Base-by-base conservation (phyloP, 805 yeast genomes). In the Schizosaccharomyces cryophilus region DNA sequence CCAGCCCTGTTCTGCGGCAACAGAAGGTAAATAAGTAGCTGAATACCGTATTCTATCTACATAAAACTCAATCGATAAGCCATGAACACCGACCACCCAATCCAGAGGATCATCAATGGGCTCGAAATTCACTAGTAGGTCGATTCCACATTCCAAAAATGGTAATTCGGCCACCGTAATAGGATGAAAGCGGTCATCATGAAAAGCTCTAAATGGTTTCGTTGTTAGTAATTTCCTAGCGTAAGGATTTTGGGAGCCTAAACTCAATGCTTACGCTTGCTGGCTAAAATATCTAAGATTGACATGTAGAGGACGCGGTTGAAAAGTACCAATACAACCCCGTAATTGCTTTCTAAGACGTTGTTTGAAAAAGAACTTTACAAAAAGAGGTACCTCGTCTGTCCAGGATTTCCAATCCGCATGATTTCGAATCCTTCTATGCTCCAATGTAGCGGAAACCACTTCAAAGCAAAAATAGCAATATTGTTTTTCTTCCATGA, bases 21-120 rank as follows among this genome's bases (percentile, higher is more conserved):
- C 97, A 54, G 82, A 85, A 0, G 98, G 98, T 51, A 93, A 72
- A 66, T 87, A 93, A 0, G 97, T 93, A 0, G 96, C 87, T 60
- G 64, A 61, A 61, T 74, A 76, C 0, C 68, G 63, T 3, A 71
- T 67, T 1, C 77, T 76, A 6, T 68, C 65, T 24, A 72, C 66
- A 11, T 67, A 68, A 65, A 87, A 80, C 19, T 72, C 69, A 5
- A 88, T 77, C 61, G 80, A 76, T 21, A 93, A 78, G 0, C 98
- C 98, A 69, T 93, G 93, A 15, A 67, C 68, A 0, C 98, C 97
- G 58, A 90, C 69, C 6, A 71, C 75, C 97, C 97, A 93, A 67
- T 85, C 85, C 60, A 75, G 70, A 0, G 82, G 77, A 63, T 78
- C 80, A 0, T 67, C 65, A 1, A 77, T 79, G 4, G 72, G 69